phyloP scores from a whole-genome alignment of 164 flowering plant genomes.

The Cinnamomum chago region DNA sequence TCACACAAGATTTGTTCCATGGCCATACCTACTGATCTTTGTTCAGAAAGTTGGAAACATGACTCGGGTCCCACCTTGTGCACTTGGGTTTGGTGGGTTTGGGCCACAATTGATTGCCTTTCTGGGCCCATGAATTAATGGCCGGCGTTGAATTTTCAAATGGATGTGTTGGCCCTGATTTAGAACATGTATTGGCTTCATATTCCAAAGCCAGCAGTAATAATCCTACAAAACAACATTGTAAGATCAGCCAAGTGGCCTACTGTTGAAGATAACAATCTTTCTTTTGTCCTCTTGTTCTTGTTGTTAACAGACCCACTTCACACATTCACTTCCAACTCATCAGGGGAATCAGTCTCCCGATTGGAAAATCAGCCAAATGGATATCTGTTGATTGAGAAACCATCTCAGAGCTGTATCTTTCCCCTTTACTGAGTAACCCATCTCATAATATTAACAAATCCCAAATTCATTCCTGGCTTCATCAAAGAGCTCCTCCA shows the following conservation, averaged over 20 bases:
- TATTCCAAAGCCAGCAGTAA: neutral
- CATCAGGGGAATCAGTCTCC: neutral
- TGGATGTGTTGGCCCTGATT: neutral
- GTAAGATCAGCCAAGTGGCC: conserved; percentile 31
- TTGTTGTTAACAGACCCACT: conserved; percentile 1
- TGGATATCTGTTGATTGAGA: neutral
- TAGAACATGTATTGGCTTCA: too few species aligned
- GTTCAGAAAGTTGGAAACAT: too few species aligned
- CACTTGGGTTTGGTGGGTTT: neutral
- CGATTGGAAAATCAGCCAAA: neutral
- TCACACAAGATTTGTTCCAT: too few species aligned
- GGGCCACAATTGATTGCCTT: neutral
- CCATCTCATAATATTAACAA: neutral
- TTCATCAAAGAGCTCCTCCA: neutral
- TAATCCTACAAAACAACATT: conserved; percentile 12
- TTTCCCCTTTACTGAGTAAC: neutral
- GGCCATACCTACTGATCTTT: too few species aligned
- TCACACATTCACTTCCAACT: neutral
- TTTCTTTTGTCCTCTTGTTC: conserved; percentile 15
- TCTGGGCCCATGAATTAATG: neutral
- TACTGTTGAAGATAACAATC: neutral
- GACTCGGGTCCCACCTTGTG: neutral
- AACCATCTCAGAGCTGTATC: neutral
- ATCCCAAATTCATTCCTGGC: neutral
- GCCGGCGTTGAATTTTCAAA: neutral